A percentile compares a stretch with the other conserved stretches of the same genome.
These are phyloP conservation scores for Stephanodiscus minutulus DNA, from an alignment of 108 stramenopile genomes.

Conservation along the genomic window DNA sequence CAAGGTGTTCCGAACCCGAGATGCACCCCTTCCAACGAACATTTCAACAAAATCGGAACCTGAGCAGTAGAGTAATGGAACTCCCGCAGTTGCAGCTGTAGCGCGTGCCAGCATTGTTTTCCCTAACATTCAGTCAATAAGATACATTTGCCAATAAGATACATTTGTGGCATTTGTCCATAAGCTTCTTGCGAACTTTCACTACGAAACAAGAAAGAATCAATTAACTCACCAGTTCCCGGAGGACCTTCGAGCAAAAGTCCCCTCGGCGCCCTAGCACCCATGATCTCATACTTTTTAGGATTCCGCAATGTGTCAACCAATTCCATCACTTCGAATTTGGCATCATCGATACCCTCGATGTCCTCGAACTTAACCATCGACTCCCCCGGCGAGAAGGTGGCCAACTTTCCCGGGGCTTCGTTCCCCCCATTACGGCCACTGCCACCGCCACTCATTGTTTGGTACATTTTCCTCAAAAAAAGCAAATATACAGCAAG, in stretches of 20 bases:
- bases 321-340: conserved; percentile 88
- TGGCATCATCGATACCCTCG: conserved; percentile 84
- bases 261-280: conserved; percentile 85
- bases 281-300: conserved; percentile 82
- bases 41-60: conserved; percentile 86
- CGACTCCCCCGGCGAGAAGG: conserved; percentile 43
- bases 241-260: conserved; percentile 81
- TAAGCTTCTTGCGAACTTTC: too few relatives aligned
- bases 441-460: conserved; percentile 54
- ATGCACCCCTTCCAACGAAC: conserved; percentile 93
- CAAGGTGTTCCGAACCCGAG: conserved; percentile 90
- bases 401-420: conserved; percentile 73
- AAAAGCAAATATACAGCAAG: conserved; percentile 67
- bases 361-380: conserved; percentile 80
- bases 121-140: conserved; percentile 34
- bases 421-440: conserved; percentile 32
- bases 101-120: conserved; percentile 87
- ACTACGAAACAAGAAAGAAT: not conserved
- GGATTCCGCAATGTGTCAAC: conserved; percentile 85
- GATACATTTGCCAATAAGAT: too few relatives aligned
- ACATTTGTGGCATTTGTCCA: too few relatives aligned
- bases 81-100: conserved; percentile 83
- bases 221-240: conserved; percentile 19
- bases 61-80: conserved; percentile 83
- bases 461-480: conserved; percentile 66